These are phyloP conservation scores for Leucocoprinus birnbaumii DNA, from an alignment of 768 basidiomycete genomes.

Conservation along the genomic window DNA sequence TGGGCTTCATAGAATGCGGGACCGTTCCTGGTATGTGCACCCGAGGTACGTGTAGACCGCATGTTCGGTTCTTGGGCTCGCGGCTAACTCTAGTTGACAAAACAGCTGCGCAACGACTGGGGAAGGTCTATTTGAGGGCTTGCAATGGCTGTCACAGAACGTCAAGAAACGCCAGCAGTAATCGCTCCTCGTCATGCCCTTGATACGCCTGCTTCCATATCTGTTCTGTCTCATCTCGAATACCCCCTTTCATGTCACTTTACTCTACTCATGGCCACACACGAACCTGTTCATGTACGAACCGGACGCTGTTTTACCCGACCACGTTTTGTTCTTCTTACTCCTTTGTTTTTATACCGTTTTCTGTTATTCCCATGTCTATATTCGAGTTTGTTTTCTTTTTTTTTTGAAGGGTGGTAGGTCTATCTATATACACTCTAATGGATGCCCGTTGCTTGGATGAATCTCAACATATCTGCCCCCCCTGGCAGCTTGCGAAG, in stretches of 20 bases:
- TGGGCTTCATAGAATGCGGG: constrained; percentile 93
- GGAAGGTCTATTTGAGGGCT: constrained; percentile 94
- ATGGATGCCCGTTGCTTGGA: constrained; percentile 12
- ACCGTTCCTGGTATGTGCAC: constrained; percentile 98
- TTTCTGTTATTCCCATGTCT: constrained; percentile 16
- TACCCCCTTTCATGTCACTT: constrained; percentile 29
- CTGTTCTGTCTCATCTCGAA: constrained; percentile 22
- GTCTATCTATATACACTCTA: constrained; percentile 14
- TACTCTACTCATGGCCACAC: constrained; percentile 35
- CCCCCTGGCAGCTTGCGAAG: no score
- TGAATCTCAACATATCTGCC: neutral
- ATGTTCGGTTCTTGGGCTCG: neutral
- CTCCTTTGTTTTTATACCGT: constrained; percentile 16
- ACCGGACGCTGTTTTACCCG: constrained; percentile 27
- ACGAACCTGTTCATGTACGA: constrained; percentile 36
- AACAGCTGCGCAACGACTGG: constrained; percentile 92
- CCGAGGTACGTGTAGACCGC: constrained; percentile 66
- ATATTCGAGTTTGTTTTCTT: constrained; percentile 17
- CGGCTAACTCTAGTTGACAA: neutral
- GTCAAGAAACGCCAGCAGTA: constrained; percentile 89
- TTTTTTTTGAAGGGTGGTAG: constrained; percentile 14
- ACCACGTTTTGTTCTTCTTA: constrained; percentile 25
- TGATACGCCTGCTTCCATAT: constrained; percentile 14
- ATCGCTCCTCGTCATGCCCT: constrained; percentile 14
- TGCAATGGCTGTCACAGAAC: constrained; percentile 97